phyloP scores from a whole-genome alignment of 768 basidiomycete species.

The Termitomyces sp. region DNA sequence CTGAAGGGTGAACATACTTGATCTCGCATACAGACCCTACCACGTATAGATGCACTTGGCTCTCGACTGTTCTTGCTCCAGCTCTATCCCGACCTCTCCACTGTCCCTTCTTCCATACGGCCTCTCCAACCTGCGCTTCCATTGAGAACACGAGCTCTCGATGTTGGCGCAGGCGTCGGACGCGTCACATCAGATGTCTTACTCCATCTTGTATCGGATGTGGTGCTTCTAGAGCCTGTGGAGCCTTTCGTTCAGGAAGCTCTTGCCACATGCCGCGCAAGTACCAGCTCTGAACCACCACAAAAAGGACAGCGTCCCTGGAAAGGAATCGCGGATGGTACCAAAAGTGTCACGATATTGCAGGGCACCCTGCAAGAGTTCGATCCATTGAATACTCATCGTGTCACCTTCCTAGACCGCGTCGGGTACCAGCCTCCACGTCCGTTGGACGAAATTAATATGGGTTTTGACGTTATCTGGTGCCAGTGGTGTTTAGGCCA shows the following conservation, averaged over 20 bases:
- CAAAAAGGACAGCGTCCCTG: constrained; percentile 37
- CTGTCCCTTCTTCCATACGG: constrained; percentile 69
- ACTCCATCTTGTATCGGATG: constrained; percentile 83
- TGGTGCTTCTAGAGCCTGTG: constrained; percentile 90
- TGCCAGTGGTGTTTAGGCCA: constrained; percentile 98
- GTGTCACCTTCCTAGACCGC: constrained; percentile 52
- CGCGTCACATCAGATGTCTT: constrained; percentile 88
- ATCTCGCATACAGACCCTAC: constrained; percentile 59
- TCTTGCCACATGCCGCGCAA: constrained; percentile 35
- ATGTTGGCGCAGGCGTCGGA: constrained; percentile 93
- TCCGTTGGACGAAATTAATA: constrained; percentile 42
- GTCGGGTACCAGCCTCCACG: constrained; percentile 56
- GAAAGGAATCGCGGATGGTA: constrained; percentile 61
- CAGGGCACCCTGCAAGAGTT: constrained; percentile 78
- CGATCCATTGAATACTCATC: constrained; percentile 58
- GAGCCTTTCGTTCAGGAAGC: constrained; percentile 74
- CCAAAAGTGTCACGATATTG: constrained; percentile 76
- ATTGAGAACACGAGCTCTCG: constrained; percentile 66
- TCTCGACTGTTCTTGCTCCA: constrained; percentile 86
- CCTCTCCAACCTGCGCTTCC: constrained; percentile 32
- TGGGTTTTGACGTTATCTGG: constrained; percentile 88
- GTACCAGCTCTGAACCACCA: constrained; percentile 19
- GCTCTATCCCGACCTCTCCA: constrained; percentile 75
- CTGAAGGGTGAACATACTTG: constrained; percentile 20
- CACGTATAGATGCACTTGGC: constrained; percentile 85